A percentile compares a stretch with the other conserved stretches of the same genome.
Conservation (phyloP, 495 filamentous ascomycete genomes). For the Schizothecium vesticola region DNA sequence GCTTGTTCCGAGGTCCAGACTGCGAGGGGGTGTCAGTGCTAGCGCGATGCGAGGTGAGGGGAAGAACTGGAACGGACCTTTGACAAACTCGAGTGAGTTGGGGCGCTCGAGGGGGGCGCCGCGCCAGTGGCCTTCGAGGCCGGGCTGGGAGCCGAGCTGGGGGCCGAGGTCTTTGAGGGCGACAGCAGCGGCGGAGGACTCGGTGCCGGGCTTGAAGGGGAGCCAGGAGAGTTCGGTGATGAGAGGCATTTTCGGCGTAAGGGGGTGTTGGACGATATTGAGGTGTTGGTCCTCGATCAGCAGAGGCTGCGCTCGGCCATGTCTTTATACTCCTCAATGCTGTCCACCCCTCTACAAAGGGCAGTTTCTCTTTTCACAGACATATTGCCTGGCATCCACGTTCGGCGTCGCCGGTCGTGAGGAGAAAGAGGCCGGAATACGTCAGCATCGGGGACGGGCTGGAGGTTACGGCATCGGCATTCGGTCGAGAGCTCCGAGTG, state of each 20-base stretch:
- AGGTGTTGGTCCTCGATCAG: not conserved
- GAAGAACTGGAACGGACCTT: constrained; percentile 2
- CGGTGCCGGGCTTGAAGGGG: constrained; percentile 7
- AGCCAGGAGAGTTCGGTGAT: constrained; percentile 18
- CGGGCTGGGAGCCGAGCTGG: constrained; percentile 9
- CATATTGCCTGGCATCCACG: not conserved
- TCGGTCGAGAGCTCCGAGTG: not conserved
- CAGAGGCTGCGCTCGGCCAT: not conserved
- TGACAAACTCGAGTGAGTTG: constrained; percentile 14
- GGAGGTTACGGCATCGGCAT: not conserved
- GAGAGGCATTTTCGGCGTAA: constrained; percentile 9
- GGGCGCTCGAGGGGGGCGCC: constrained; percentile 13
- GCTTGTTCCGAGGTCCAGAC: constrained; percentile 12
- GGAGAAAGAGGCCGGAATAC: not conserved
- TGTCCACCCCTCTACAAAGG: not conserved
- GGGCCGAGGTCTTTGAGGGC: constrained; percentile 10
- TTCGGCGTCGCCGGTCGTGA: not conserved
- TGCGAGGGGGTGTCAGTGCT: not conserved
- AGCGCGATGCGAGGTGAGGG: not conserved
- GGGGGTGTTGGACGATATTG: not conserved
- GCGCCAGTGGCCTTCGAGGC: constrained; percentile 4
- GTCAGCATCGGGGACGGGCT: not conserved
- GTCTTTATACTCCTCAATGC: not conserved
- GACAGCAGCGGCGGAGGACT: not conserved
- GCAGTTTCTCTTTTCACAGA: not conserved